Conservation (phyloP, 352 stramenopile genomes). For the Aphanomyces invadans region DNA sequence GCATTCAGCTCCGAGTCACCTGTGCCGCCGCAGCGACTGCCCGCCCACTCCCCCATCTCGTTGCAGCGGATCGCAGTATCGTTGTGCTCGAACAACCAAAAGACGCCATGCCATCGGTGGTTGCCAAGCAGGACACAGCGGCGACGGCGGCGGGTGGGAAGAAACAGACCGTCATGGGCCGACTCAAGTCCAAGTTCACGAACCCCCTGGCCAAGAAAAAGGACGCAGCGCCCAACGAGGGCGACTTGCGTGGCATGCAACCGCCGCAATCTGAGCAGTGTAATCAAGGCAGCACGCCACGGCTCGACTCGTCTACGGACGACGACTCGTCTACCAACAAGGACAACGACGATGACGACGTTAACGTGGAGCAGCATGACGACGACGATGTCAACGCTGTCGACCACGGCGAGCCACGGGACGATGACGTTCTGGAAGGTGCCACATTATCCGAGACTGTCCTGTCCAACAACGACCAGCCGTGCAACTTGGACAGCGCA, state of each 20-base stretch:
- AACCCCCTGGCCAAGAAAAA: background rate
- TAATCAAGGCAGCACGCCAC: constrained; percentile 9
- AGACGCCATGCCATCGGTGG: background rate
- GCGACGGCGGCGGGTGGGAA: constrained; percentile 3
- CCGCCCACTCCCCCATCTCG: background rate
- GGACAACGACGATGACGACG: background rate
- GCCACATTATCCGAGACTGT: background rate
- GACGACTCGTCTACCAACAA: background rate
- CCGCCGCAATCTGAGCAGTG: background rate
- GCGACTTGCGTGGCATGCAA: background rate
- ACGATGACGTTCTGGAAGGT: background rate
- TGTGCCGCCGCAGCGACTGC: background rate
- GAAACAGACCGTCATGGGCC: constrained; percentile 21
- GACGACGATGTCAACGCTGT: background rate
- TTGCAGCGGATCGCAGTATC: background rate
- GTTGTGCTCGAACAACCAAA: background rate
- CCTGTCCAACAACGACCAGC: constrained; percentile 11
- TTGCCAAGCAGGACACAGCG: background rate
- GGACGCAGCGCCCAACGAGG: constrained; percentile 16
- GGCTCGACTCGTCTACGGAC: constrained; percentile 3
- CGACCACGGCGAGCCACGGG: background rate
- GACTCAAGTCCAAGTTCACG: constrained; percentile 24
- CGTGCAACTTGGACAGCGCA: background rate
- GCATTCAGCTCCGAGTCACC: background rate
- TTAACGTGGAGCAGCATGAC: constrained; percentile 1